These are phyloP conservation scores for Calonectria pteridis DNA, from an alignment of 2,329 filamentous ascomycete species.

Conservation along the genomic window DNA sequence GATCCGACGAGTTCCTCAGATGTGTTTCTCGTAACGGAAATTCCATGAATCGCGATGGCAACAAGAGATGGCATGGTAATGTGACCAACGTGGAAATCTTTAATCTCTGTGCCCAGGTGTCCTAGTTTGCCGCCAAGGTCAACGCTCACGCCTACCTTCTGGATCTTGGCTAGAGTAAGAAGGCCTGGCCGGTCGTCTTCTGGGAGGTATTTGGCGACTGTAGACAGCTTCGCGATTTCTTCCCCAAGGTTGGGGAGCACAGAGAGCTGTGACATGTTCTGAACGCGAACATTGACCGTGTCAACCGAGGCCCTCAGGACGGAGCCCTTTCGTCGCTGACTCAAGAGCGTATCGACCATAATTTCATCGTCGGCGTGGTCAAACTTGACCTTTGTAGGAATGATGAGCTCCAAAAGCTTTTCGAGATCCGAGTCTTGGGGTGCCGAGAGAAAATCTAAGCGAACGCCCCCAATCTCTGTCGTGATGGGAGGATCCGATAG, in stretches of 20 bases:
- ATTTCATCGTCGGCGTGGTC: conserved; percentile 90
- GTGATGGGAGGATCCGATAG: conserved; percentile 70
- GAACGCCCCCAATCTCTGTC: conserved; percentile 73
- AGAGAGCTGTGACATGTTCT: conserved; percentile 73
- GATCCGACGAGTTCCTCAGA: conserved; percentile 79
- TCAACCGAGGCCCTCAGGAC: conserved; percentile 80
- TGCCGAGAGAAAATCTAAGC: conserved; percentile 77
- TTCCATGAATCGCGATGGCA: conserved; percentile 77
- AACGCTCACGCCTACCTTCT: conserved; percentile 70
- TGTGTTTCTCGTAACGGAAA: conserved; percentile 74
- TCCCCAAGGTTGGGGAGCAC: conserved; percentile 79
- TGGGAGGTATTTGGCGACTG: conserved; percentile 92
- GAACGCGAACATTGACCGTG: conserved; percentile 71
- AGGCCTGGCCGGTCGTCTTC: conserved; percentile 95
- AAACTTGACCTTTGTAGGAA: conserved; percentile 91
- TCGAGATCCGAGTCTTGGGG: conserved; percentile 87
- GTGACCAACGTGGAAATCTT: conserved; percentile 79
- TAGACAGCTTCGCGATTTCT: conserved; percentile 85
- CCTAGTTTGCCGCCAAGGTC: conserved; percentile 80
- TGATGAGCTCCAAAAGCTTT: conserved; percentile 85
- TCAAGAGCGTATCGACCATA: conserved; percentile 89
- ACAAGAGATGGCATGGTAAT: conserved; percentile 87
- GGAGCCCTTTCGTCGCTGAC: conserved; percentile 87
- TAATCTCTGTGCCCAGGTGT: conserved; percentile 66
- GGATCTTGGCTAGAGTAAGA: conserved; percentile 78